Base-by-base conservation (phyloP, 176 grass and related monocot species). In the Oryza punctata region DNA sequence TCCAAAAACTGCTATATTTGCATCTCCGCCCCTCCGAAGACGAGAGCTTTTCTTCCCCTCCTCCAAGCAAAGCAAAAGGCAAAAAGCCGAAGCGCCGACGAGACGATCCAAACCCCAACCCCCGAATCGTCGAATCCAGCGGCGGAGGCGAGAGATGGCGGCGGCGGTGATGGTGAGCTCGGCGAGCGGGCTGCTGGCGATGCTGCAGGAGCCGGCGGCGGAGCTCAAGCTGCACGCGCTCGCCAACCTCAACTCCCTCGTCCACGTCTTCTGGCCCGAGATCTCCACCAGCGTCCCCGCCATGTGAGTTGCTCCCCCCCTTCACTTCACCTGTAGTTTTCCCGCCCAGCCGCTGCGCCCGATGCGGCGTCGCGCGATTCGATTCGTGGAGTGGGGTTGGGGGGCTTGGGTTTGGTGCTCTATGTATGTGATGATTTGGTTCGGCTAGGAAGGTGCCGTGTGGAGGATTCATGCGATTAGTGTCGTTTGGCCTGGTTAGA, bases 251-350 rank as follows among this genome's bases (percentile, higher is more conserved):
- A 91, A 93, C 86, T 86, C 84, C 50, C 86, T 91, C 65, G 94
- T 93, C 80, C 91, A 89, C 73, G 81, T 86, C 88, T 91, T 91
- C 84, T 96, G 94, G 94, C 94, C 87, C 3, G 94, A 96, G 91
- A 96, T 96, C 86, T 96, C 94, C 86, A 89, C 94, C 69, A 89
- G 81, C 78, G 86, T 96, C 7, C 89, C 89, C 30, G 81, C 86
- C 73, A 93, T 96, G 94, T 93, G 85, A 93, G 94, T 41, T 41
- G 7, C 57, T 9, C 47, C 16, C 3, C 11, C 13, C 12, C 0
- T 8, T 41, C 38, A 21, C 32, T 27, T 28, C 7, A 26, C 3
- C 19, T 15, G 2, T 45, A 18, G 65, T 40, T 18, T 18, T 32
- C 61, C n/a, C 57, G 18, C 9, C 49, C 49, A 1, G 7, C 40